These are phyloP conservation scores for Teunomyces funiuensis DNA, from an alignment of 805 yeast species.

Conservation along the genomic window DNA sequence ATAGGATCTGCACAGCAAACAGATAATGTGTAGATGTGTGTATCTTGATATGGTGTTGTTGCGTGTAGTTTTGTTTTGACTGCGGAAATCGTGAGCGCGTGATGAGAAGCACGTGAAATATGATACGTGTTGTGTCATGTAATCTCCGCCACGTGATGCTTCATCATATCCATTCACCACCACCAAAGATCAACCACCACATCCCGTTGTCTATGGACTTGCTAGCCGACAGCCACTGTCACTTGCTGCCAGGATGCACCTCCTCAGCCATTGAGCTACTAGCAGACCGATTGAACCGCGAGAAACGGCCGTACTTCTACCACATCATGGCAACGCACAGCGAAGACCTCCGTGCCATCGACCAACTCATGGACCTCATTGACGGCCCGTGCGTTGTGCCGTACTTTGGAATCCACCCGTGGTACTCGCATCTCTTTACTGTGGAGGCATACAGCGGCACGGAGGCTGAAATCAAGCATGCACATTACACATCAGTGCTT, in stretches of 20 bases:
- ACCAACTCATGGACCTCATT: slow-evolving; percentile 14
- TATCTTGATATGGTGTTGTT: not conserved
- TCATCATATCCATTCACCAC: not conserved
- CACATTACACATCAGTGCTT: slow-evolving; percentile 61
- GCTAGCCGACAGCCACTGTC: slow-evolving; percentile 1
- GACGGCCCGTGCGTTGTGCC: slow-evolving; percentile 31
- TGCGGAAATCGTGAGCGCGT: not conserved
- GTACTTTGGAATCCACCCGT: slow-evolving; percentile 83
- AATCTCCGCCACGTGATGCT: not conserved
- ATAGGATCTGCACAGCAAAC: too few species aligned
- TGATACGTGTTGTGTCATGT: not conserved
- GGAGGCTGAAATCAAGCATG: slow-evolving; percentile 29
- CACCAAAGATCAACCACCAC: not conserved
- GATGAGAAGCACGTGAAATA: too few species aligned
- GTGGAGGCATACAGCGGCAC: slow-evolving; percentile 11
- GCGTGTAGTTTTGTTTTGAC: not conserved
- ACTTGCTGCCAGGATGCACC: not conserved
- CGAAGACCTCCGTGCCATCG: slow-evolving; percentile 30
- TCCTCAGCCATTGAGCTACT: not conserved
- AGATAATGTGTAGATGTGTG: too few species aligned
- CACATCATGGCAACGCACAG: slow-evolving; percentile 43
- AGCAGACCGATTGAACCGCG: not conserved
- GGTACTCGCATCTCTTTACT: slow-evolving; percentile 77
- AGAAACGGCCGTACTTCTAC: slow-evolving; percentile 1
- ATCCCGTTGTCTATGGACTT: too few species aligned